Base-by-base conservation (phyloP, 352 stramenopile genomes). In the Phytophthora pisi region DNA sequence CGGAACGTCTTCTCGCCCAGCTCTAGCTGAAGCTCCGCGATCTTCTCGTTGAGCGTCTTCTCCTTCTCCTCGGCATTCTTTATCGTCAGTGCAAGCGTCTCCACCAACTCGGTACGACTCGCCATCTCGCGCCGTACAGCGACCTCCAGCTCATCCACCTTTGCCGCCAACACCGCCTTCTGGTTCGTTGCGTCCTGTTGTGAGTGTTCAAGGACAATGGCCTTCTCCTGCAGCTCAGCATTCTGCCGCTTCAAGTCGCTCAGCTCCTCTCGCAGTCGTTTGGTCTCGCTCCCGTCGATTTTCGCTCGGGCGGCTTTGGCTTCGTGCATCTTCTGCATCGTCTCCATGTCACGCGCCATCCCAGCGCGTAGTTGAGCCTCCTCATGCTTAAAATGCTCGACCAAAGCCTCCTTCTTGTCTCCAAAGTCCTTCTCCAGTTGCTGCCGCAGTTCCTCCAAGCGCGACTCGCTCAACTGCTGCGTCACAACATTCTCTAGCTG, bases 91-190 rank as follows among this genome's bases (percentile, higher is more conserved):
- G 82, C 82, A 15, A 95, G 55, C 7, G 84, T 93, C 49, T 95
- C 88, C 4, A 95, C 80, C 2, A 95, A 61, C 62, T 92, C 83
- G 5, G 82, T 78, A n/a, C 88, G 86, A 59, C 75, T 91, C 4
- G 53, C 61, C 68, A 89, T 82, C 24, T 93, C 88, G n/a, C 82
- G 70, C 0, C 65, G 78, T 38, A 91, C 70, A 15, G 82, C 51
- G 5, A 72, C 34, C 65, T 93, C 81, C 28, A 91, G 61, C 20
- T 90, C 79, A 1, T 68, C 68, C 24, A 91, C 73, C 36, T 92
- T 86, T 5, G 57, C 57, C 58, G 78, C 61, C 23, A 92, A 61
- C 3, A 71, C 53, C 10, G 49, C 24, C 10, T 81, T 84, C 46
- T 86, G 68, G 30, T 65, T 72, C 4, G 61, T 23, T 10, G 68